A percentile compares a stretch with the other conserved stretches of the same genome.
Conservation (phyloP, 352 stramenopile species). For the Globisporangium orthogonon region DNA sequence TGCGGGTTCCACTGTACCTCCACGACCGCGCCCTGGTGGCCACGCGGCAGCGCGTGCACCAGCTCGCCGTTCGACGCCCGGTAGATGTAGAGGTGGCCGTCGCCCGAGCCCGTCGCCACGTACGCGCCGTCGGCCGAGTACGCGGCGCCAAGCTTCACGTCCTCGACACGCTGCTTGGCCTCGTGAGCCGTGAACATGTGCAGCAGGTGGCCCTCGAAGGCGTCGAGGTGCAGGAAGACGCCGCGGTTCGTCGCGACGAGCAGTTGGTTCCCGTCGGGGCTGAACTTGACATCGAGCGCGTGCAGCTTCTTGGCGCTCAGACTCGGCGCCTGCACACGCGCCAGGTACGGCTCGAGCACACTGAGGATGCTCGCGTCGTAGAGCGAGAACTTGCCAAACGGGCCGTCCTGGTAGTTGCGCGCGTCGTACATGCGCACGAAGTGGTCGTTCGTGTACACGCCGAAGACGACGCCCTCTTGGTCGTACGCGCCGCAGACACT, state of each 20-base stretch:
- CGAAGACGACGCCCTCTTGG: slow-evolving; percentile 80
- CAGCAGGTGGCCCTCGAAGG: slow-evolving; percentile 76
- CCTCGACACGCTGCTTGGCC: slow-evolving; percentile 19
- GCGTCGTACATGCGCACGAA: slow-evolving; percentile 88
- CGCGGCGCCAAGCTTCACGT: slow-evolving; percentile 42
- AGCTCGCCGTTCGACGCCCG: slow-evolving; percentile 47
- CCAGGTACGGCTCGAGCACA: slow-evolving; percentile 58
- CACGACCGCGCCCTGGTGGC: slow-evolving; percentile 54
- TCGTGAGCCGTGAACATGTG: slow-evolving; percentile 64
- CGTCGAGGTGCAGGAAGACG: slow-evolving; percentile 77
- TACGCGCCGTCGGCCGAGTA: slow-evolving; percentile 78
- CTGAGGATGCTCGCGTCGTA: slow-evolving; percentile 65
- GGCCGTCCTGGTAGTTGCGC: slow-evolving; percentile 81
- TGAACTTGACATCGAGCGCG: slow-evolving; percentile 77
- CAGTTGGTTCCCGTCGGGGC: slow-evolving; percentile 78
- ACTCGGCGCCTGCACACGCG: slow-evolving; percentile 36
- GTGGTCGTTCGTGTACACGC: slow-evolving; percentile 79
- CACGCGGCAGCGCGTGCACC: slow-evolving; percentile 43
- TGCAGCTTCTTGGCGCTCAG: slow-evolving; percentile 60
- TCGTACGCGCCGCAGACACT: slow-evolving; percentile 76
- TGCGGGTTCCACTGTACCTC: slow-evolving; percentile 83
- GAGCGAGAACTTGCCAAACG: slow-evolving; percentile 85
- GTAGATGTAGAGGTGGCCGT: slow-evolving; percentile 75
- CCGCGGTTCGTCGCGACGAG: slow-evolving; percentile 79
- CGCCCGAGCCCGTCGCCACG: slow-evolving; percentile 61